Conservation (phyloP, 768 basidiomycete species). For the Baorangia bicolor region DNA sequence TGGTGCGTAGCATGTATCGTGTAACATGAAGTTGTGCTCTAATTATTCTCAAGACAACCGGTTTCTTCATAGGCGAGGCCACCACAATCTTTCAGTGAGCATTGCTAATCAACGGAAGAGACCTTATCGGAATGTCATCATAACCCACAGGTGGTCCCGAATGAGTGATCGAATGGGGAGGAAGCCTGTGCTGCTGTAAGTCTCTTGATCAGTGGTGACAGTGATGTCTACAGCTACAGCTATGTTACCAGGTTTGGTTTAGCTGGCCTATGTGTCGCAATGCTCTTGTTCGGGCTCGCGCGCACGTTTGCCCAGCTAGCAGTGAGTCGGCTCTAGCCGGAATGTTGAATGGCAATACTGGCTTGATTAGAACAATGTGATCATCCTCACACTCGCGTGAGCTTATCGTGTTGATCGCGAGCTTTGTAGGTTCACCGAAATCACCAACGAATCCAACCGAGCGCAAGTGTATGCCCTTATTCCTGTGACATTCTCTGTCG, state of each 20-base stretch:
- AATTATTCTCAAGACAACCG: background rate
- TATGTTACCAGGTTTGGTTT: background rate
- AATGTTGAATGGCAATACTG: background rate
- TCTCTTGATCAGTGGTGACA: background rate
- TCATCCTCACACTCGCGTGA: background rate
- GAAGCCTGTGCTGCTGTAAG: background rate
- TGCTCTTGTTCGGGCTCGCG: background rate
- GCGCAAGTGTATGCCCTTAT: background rate
- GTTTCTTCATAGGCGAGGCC: background rate
- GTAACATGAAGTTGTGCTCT: background rate
- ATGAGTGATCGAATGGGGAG: background rate
- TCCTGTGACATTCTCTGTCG: background rate
- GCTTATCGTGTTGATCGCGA: background rate
- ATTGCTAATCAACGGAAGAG: background rate
- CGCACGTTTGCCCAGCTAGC: background rate
- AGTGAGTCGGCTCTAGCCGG: background rate
- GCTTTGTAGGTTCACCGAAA: background rate
- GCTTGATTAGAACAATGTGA: background rate
- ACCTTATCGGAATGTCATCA: background rate
- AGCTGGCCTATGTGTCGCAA: background rate
- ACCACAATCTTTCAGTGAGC: background rate
- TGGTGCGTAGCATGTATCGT: background rate
- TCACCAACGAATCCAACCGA: background rate
- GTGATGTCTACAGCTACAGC: background rate
- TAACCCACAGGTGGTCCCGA: background rate